A percentile compares a stretch with the other conserved stretches of the same genome.
These are phyloP conservation scores for Nemophila menziesii DNA, from an alignment of 257 asterid species.

Conservation along the genomic window DNA sequence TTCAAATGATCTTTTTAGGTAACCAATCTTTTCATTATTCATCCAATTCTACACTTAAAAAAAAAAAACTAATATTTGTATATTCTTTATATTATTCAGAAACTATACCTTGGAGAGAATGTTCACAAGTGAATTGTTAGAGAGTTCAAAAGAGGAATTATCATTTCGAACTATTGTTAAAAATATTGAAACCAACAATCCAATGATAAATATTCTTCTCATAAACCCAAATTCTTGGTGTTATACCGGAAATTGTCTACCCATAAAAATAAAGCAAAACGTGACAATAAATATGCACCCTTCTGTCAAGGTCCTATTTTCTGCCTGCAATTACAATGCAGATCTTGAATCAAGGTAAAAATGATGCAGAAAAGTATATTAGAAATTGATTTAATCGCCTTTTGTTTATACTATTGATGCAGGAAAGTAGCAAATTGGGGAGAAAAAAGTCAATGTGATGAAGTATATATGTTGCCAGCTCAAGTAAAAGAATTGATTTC, in stretches of 20 bases:
- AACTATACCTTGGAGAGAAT: slow-evolving; percentile 57
- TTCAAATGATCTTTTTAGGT: slow-evolving; percentile 53
- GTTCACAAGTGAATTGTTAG: slow-evolving; percentile 63
- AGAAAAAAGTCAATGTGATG: slow-evolving; percentile 61
- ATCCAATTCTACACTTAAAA: background rate
- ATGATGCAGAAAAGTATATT: no score
- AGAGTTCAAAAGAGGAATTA: slow-evolving; percentile 78
- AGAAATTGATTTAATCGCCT: background rate
- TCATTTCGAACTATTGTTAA: slow-evolving; percentile 71
- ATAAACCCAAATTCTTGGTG: slow-evolving; percentile 81
- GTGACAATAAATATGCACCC: slow-evolving; percentile 49
- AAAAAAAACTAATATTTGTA: no score
- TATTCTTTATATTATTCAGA: slow-evolving; percentile 28
- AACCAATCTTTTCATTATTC: slow-evolving; percentile 10
- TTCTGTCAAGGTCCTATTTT: slow-evolving; percentile 46
- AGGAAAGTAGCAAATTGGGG: slow-evolving; percentile 55
- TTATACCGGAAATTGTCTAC: slow-evolving; percentile 37
- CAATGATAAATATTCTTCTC: slow-evolving; percentile 55
- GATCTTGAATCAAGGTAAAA: slow-evolving; percentile 49
- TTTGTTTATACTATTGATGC: slow-evolving; percentile 5
- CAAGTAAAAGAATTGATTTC: slow-evolving; percentile 46
- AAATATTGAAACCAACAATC: slow-evolving; percentile 50
- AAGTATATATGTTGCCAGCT: slow-evolving; percentile 72
- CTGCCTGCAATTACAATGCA: slow-evolving; percentile 29
- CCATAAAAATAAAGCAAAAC: slow-evolving; percentile 30